Evolutionary conservation across 2,329 filamentous ascomycete genomes (phyloP), one percentile per base, ranked within the genome.

Genomic region (Fusarium nelsonii): DNA sequence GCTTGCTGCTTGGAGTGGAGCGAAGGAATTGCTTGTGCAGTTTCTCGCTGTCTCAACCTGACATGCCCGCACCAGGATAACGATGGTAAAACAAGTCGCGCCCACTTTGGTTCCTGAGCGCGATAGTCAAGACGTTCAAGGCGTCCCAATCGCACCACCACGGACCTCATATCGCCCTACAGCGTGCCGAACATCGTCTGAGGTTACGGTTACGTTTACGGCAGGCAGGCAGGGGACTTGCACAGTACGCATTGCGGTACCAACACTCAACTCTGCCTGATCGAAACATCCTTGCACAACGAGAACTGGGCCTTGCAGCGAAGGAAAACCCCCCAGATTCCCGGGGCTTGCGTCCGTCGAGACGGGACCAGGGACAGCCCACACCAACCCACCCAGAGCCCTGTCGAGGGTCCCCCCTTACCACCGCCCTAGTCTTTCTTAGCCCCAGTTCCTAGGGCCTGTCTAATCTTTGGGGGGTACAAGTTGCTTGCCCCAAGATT

Each of bases 401-500:
- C 63, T 61, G 68, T 69, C 69, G 63, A 71, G 69, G 70, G 70
- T 62, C 60, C 63, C 72, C 72, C 73, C 73, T 74, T 74, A 75
- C 68, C 58, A 70, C 48, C 58, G 65, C 71, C 73, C 73, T 72
- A 70, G 71, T 70, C 68, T 39, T 62, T 55, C 65, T 70, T 73
- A 69, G 73, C 65, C 63, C 68, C 70, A 72, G 70, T 61, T 64
- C 59, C 66, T 68, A 69, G 69, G 71, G 66, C 64, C 64, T 70
- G 71, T 72, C 70, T 72, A 73, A 69, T 73, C 71, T 71, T 71
- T 71, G 60, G 62, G 51, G 70, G 73, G 63, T 71, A 67, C 65
- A 64, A 74, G 63, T 68, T 52, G 63, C 70, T 68, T 69, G 68
- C 65, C 72, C 73, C 73, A 74, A 75, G 71, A 75, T 75, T 75